Percentiles rank a stretch among this genome's conserved stretches.
phyloP scores from a whole-genome alignment of 2,329 filamentous ascomycete genomes.

The Microcera coccophila region DNA sequence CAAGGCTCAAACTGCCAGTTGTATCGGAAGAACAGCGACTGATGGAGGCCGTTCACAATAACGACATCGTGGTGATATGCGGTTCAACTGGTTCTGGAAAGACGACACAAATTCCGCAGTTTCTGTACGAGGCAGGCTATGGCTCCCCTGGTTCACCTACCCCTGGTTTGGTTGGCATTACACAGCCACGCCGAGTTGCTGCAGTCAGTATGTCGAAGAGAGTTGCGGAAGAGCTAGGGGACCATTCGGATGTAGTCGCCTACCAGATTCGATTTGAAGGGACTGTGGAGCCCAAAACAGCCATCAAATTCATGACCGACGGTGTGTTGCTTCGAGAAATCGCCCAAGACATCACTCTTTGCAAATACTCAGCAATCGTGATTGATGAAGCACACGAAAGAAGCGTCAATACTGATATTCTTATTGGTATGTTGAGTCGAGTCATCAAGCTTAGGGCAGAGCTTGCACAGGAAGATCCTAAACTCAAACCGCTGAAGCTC shows the following conservation, averaged over 20 bases:
- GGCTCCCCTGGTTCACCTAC: conserved; percentile 73
- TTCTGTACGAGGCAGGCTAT: conserved; percentile 90
- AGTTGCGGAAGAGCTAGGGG: conserved; percentile 79
- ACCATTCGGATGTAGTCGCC: conserved; percentile 71
- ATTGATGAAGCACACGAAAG: conserved; percentile 97
- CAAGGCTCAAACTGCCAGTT: conserved; percentile 77
- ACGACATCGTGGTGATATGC: conserved; percentile 85
- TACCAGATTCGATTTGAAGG: conserved; percentile 96
- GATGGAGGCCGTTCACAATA: conserved; percentile 95
- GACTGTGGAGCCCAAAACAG: conserved; percentile 72
- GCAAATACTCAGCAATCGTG: conserved; percentile 88
- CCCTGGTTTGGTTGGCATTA: conserved; percentile 89
- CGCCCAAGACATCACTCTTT: conserved; percentile 79
- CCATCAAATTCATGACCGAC: conserved; percentile 98
- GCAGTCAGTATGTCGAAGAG: conserved; percentile 96
- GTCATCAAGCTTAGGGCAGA: conserved; percentile 80
- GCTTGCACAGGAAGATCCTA: conserved; percentile 66
- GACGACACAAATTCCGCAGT: conserved; percentile 95
- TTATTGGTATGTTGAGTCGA: conserved; percentile 95
- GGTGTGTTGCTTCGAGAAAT: conserved; percentile 91
- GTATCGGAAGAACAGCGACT: conserved; percentile 95
- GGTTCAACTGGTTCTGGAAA: conserved; percentile 96
- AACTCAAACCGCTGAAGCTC: conserved; percentile 76
- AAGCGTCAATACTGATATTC: conserved; percentile 94
- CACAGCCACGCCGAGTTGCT: conserved; percentile 89